Evolutionary conservation across 441 rosid species (phyloP), one percentile per base, ranked within the genome.

Genomic region (Jatropha multifida): DNA sequence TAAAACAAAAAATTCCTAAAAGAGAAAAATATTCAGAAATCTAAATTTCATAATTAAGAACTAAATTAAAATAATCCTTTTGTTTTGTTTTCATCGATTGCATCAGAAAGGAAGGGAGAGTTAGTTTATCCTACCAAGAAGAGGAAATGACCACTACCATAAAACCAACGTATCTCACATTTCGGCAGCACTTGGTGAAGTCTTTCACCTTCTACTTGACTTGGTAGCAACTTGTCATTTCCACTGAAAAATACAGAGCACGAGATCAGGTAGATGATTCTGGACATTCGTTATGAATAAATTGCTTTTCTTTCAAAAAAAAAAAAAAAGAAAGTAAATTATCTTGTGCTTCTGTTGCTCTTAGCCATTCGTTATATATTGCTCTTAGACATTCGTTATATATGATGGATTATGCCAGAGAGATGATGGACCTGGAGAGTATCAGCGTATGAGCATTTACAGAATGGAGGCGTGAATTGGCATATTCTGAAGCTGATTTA

Each of bases 221-320:
- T 90, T 9, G 96, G 94, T 61, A 93, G 77, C 71, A 90, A 75
- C 63, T 86, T 93, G 87, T 94, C 99, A 78, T 71, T 89, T 81
- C 91, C 97, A 78, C 98, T 93, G 76, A 52, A 74, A 83, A 72
- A 46, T 15, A 65, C 23, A 76, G 78, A 32, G 9, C 55, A 32
- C 23, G 65, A 70, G 46, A 37, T 78, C 68, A 44, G 38, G 38
- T 65, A 44, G 41, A 69, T 69, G 56, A 69, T 51, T 78, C 54
- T 13, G 32, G 32, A 32, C 32, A 32, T 32, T 32, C 32, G 32
- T 32, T 32, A 32, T 32, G 2, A 32, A 32, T 32, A 32, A 32
- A 32, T 32, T 32, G 32, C 2, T 32, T 32, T 32, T 32, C 32
- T 32, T 32, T 32, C 2, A 1, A 32, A 32, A 32, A 32, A 32